Conservation (phyloP, 2,329 filamentous ascomycete genomes). For the Lecanicillium sp. region DNA sequence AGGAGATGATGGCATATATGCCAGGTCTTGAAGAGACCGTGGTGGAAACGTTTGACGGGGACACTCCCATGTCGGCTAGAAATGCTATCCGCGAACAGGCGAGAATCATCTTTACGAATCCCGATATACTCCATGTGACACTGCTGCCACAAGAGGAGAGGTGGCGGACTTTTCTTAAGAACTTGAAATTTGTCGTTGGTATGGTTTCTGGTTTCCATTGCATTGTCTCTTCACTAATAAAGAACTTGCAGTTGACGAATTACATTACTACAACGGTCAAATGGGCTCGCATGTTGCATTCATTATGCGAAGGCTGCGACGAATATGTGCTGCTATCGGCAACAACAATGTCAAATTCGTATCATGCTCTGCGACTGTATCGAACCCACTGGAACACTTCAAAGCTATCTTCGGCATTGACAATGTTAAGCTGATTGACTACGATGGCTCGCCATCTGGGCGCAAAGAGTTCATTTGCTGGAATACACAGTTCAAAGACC, state of each 20-base stretch:
- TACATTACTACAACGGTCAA: constrained; percentile 94
- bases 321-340: constrained; percentile 84
- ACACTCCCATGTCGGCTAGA: constrained; percentile 75
- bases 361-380: constrained; percentile 92
- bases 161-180: constrained; percentile 84
- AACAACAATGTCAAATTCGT: constrained; percentile 84
- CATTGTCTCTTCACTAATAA: constrained; percentile 7
- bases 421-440: constrained; percentile 73
- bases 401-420: constrained; percentile 86
- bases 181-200: constrained; percentile 80
- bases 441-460: constrained; percentile 83
- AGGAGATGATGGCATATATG: constrained; percentile 77
- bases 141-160: constrained; percentile 86
- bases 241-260: constrained; percentile 55
- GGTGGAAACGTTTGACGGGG: constrained; percentile 93
- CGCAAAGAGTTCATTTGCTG: constrained; percentile 94
- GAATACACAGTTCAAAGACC: constrained; percentile 94
- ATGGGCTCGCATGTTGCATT: constrained; percentile 92
- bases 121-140: constrained; percentile 93
- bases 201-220: constrained; percentile 12
- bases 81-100: constrained; percentile 80
- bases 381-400: constrained; percentile 89
- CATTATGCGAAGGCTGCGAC: constrained; percentile 82
- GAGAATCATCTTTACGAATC: constrained; percentile 93
- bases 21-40: constrained; percentile 64